A percentile compares a stretch with the other conserved stretches of the same genome.
These are phyloP conservation scores for Clohesyomyces aquaticus DNA, from an alignment of 495 filamentous ascomycete genomes.

Conservation along the genomic window DNA sequence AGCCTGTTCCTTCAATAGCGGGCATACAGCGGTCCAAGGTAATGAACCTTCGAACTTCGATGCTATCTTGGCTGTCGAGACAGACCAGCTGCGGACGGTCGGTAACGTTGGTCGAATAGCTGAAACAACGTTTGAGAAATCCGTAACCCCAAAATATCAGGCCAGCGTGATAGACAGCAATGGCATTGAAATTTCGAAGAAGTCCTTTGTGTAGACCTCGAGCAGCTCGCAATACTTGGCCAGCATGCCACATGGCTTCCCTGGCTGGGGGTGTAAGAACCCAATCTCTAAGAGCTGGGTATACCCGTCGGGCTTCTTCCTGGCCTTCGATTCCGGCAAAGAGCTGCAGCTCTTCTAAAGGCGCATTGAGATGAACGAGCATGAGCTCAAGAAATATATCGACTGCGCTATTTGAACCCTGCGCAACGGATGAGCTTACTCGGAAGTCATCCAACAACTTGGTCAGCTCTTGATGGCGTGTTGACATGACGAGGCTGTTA, in stretches of 20 bases:
- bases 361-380: slow-evolving; percentile 63
- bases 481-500: slow-evolving; percentile 53
- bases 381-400: slow-evolving; percentile 61
- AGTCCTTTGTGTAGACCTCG: slow-evolving; percentile 52
- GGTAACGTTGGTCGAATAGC: background rate
- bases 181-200: slow-evolving; percentile 62
- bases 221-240: slow-evolving; percentile 61
- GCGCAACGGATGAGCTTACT: slow-evolving; percentile 45
- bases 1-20: slow-evolving; percentile 47
- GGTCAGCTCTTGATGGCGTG: slow-evolving; percentile 57
- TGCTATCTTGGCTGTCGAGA: slow-evolving; percentile 55
- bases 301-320: slow-evolving; percentile 60
- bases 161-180: slow-evolving; percentile 63
- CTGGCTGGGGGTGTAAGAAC: slow-evolving; percentile 55
- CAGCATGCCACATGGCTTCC: slow-evolving; percentile 65
- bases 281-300: slow-evolving; percentile 59
- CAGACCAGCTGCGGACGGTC: slow-evolving; percentile 41
- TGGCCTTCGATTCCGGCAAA: slow-evolving; percentile 67
- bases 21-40: slow-evolving; percentile 52
- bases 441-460: slow-evolving; percentile 53
- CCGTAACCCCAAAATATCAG: slow-evolving; percentile 66
- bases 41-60: slow-evolving; percentile 54
- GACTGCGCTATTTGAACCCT: slow-evolving; percentile 48
- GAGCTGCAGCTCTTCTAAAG: slow-evolving; percentile 66
- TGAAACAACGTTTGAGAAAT: slow-evolving; percentile 43